Evolutionary conservation across 192 early-diverging fungal species (phyloP).

Genomic region (Linnemannia exigua): DNA sequence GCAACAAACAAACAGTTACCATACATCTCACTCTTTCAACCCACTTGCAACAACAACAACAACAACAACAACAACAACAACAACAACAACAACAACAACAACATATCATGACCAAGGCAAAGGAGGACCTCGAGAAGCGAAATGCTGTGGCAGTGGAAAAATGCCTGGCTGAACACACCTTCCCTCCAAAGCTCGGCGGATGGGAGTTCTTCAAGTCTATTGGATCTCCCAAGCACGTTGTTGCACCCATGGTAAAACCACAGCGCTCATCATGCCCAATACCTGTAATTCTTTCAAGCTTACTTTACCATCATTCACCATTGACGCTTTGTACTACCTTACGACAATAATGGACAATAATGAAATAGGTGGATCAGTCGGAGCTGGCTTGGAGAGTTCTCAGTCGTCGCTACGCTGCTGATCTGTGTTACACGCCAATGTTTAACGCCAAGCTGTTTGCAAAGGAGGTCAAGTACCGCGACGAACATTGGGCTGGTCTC

Average conservation of each 20-base stretch:
- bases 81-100: neutral
- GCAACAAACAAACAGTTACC: neutral
- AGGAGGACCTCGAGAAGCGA: slow-evolving; percentile 35
- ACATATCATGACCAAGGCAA: slow-evolving; percentile 35
- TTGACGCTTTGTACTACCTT: neutral
- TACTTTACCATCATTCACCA: neutral
- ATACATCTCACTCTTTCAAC: too few relatives aligned
- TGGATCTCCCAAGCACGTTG: slow-evolving; percentile 80
- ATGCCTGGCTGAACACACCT: slow-evolving; percentile 29
- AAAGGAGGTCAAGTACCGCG: slow-evolving; percentile 74
- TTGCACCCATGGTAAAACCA: slow-evolving; percentile 90
- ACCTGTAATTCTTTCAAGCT: neutral
- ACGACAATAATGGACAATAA: neutral
- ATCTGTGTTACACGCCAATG: slow-evolving; percentile 99
- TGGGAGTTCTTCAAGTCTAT: slow-evolving; percentile 87
- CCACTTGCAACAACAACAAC: neutral
- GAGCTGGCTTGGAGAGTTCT: slow-evolving; percentile 97
- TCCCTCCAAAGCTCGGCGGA: slow-evolving; percentile 72
- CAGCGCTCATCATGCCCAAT: neutral
- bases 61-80: neutral
- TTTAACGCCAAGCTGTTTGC: slow-evolving; percentile 92
- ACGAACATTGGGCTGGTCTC: slow-evolving; percentile 80
- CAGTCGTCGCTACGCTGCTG: slow-evolving; percentile 85
- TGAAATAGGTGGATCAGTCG: slow-evolving; percentile 82
- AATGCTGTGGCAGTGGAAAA: slow-evolving; percentile 37